These are phyloP conservation scores for Closterium sp. DNA, from an alignment of 139 green algal genomes.

Conservation along the genomic window DNA sequence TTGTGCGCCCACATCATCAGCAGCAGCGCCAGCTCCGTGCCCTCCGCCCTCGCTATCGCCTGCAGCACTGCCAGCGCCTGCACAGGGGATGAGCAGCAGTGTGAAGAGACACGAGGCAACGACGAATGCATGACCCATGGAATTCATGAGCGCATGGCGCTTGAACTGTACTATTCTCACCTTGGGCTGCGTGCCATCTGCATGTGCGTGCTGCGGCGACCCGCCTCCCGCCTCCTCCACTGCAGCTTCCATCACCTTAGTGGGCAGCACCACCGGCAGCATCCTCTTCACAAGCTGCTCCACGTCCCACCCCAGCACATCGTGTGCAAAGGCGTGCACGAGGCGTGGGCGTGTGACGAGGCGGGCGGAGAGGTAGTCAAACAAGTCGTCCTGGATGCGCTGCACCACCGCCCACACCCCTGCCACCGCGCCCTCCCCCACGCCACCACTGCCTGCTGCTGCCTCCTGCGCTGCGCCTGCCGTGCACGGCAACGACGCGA, in stretches of 20 bases:
- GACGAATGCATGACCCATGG: neutral
- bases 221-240: neutral
- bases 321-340: constrained; percentile 27
- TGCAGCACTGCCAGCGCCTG: constrained; percentile 29
- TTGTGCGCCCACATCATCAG: constrained; percentile 42
- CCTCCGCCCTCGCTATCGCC: constrained; percentile 3
- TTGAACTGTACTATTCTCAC: neutral
- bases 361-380: constrained; percentile 27
- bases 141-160: neutral
- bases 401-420: constrained; percentile 28
- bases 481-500: neutral
- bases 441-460: neutral
- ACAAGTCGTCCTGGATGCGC: constrained; percentile 35
- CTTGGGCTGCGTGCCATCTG: neutral
- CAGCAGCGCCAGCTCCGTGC: constrained; percentile 31
- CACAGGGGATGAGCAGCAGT: constrained; percentile 1
- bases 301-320: constrained; percentile 14
- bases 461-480: neutral
- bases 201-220: neutral
- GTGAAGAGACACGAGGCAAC: neutral
- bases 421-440: neutral
- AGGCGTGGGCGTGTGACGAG: constrained; percentile 19
- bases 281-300: constrained; percentile 18
- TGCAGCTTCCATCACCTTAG: constrained; percentile 30
- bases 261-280: constrained; percentile 29